Evolutionary conservation across 352 stramenopile species (phyloP).

Genomic region (Phytophthora constricta): DNA sequence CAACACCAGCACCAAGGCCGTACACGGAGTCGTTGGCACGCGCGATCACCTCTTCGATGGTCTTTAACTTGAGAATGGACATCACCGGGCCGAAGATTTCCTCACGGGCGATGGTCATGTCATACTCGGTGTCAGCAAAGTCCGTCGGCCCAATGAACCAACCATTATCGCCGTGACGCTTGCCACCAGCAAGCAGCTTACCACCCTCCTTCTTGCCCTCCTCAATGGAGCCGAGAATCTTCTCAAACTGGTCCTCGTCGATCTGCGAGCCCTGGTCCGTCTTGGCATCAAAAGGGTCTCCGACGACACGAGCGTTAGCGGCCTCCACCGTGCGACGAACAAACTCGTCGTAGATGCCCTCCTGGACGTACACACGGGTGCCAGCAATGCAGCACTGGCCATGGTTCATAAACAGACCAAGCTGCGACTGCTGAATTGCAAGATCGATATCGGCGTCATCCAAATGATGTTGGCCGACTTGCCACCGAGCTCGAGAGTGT

Average conservation of each 20-base stretch:
- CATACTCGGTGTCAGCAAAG: conserved; percentile 76
- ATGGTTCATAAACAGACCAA: conserved; percentile 85
- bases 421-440: conserved; percentile 49
- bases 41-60: conserved; percentile 84
- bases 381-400: conserved; percentile 89
- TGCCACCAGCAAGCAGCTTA: conserved; percentile 76
- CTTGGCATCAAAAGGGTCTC: conserved; percentile 48
- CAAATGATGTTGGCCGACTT: conserved; percentile 81
- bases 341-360: conserved; percentile 87
- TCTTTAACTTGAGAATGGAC: conserved; percentile 88
- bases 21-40: conserved; percentile 88
- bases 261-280: conserved; percentile 66
- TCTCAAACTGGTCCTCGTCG: conserved; percentile 73
- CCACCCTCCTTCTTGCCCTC: conserved; percentile 84
- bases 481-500: conserved; percentile 78
- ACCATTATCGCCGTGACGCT: conserved; percentile 60
- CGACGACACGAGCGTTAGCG: conserved; percentile 59
- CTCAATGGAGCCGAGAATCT: conserved; percentile 85
- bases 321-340: conserved; percentile 54
- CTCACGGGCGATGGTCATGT: conserved; percentile 89
- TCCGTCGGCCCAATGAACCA: conserved; percentile 95
- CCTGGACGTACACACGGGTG: conserved; percentile 85
- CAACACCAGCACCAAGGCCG: conserved; percentile 89
- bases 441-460: conserved; percentile 70
- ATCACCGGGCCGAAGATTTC: conserved; percentile 93